Conservation (phyloP, 495 filamentous ascomycete genomes). For the Elaphomyces granulatus region DNA sequence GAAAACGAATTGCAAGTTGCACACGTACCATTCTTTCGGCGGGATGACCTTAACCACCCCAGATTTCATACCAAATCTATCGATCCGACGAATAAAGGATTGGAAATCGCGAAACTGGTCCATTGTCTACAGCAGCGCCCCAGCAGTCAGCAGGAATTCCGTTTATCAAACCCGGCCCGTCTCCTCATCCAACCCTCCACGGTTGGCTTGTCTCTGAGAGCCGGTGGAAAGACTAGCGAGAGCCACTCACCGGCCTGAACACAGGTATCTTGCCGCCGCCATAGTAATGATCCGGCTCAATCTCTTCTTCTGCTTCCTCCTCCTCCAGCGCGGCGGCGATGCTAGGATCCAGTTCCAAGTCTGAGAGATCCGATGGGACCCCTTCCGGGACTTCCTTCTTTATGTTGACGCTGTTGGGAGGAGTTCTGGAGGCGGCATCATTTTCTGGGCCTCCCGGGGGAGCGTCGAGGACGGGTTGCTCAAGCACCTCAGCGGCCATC, state of each 20-base stretch:
- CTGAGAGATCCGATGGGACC: conserved; percentile 31
- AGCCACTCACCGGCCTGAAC: conserved; percentile 64
- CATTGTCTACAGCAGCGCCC: too few relatives aligned
- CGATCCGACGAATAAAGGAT: conserved; percentile 71
- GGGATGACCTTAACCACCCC: conserved; percentile 94
- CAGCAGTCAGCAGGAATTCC: conserved; percentile 9
- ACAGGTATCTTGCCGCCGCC: conserved; percentile 77
- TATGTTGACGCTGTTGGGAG: conserved; percentile 32
- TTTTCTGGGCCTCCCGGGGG: conserved; percentile 15
- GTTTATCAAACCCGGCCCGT: too few relatives aligned
- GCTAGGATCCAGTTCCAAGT: conserved; percentile 31
- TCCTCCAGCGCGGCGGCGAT: conserved; percentile 13
- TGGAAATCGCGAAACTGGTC: conserved; percentile 87
- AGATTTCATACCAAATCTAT: conserved; percentile 91
- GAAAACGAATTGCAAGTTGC: too few relatives aligned
- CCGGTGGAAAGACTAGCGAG: too few relatives aligned
- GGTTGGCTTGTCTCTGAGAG: too few relatives aligned
- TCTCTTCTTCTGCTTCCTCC: conserved; percentile 48
- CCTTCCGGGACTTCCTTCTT: conserved; percentile 31
- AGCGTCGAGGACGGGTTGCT: conserved; percentile 11
- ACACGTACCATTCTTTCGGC: conserved; percentile 75
- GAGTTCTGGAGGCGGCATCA: conserved; percentile 28
- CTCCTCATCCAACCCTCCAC: conserved; percentile 1
- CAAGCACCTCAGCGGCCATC: conserved; percentile 26
- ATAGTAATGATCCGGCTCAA: conserved; percentile 76